Evolutionary conservation across 2,329 filamentous ascomycete genomes (phyloP).

Genomic region (Fonsecaea pugnacius): DNA sequence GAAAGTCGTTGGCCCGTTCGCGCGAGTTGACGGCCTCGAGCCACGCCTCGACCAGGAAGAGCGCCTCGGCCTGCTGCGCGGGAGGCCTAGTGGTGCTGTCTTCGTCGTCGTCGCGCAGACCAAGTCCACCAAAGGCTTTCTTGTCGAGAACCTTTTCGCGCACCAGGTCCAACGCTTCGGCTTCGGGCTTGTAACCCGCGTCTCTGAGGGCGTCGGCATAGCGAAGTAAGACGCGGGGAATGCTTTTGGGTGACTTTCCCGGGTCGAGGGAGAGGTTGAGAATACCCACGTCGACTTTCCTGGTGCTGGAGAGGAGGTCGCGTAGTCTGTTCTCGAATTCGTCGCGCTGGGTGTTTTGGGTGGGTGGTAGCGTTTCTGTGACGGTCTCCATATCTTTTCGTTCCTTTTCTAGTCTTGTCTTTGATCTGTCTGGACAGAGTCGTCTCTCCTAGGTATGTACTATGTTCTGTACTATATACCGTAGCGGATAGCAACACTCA

Average conservation of each 20-base stretch:
- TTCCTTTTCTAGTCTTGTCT: not conserved
- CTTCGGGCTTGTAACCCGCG: constrained; percentile 11
- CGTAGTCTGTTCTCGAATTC: constrained; percentile 18
- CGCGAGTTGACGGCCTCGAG: constrained; percentile 40
- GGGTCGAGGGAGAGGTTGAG: not conserved
- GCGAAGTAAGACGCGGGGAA: constrained; percentile 10
- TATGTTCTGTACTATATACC: no score
- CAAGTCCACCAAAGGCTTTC: constrained; percentile 28
- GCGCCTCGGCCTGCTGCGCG: constrained; percentile 33
- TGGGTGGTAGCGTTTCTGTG: constrained; percentile 3
- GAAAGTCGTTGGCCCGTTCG: constrained; percentile 29
- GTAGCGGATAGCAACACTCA: no score
- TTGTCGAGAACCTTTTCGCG: constrained; percentile 28
- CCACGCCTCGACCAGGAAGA: constrained; percentile 40
- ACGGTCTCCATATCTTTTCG: constrained; percentile 12
- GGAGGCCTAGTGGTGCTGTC: not conserved
- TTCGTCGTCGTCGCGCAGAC: constrained; percentile 7
- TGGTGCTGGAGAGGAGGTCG: constrained; percentile 10
- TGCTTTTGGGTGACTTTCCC: not conserved
- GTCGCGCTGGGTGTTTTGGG: not conserved
- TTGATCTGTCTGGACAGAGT: not conserved
- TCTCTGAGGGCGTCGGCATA: constrained; percentile 16
- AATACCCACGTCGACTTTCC: not conserved
- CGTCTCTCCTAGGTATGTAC: not conserved
- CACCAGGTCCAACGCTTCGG: constrained; percentile 24